Base-by-base conservation (phyloP, 225 moss, liverwort and hornwort species). In the Pseudoscleropodium purum region DNA sequence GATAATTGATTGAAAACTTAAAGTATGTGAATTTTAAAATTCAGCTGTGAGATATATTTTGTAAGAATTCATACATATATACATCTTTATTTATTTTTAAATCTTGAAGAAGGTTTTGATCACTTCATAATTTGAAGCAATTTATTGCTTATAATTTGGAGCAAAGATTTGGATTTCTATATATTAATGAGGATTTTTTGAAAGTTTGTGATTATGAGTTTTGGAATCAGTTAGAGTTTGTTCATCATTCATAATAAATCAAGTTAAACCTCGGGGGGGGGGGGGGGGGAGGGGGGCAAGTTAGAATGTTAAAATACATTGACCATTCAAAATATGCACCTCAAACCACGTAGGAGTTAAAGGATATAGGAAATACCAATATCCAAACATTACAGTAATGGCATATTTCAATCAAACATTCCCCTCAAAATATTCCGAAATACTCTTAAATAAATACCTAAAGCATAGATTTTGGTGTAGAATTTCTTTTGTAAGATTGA, bases 301-400 rank as follows among this genome's bases (percentile, higher is more conserved):
- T n/a, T 34, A 21, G 8, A 76, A 76, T 51, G 13, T 7, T 13
- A 51, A 34, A 34, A 34, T 36, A 25, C 4, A 54, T 37, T 54
- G 6, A 54, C 36, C 14, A 15, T 54, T 78, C 2, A 78, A 78
- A 36, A 54, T 24, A 25, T 25, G 37, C 10, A 3, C 2, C 0
- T 9, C 15, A 54, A 37, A 0, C 30, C 2, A 21, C 14, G 0
- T 5, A 21, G 5, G 23, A 23, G 0, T 8, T 52, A 23, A 2
- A 13, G 0, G 15, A 21, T 24, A 36, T 14, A 52, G 0, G 1
- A 1, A 77, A 52, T 77, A 34, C 2, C 2, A 23, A 5, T 34
- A 14, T 0, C 0, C 0, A 24, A 36, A 34, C 3, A 14, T 36
- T 24, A n/a, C n/a, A 36, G 23, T 54, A 54, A 36, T 54, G 45